Conservation (phyloP, 257 asterid genomes). For the Solanum tarapatanum region DNA sequence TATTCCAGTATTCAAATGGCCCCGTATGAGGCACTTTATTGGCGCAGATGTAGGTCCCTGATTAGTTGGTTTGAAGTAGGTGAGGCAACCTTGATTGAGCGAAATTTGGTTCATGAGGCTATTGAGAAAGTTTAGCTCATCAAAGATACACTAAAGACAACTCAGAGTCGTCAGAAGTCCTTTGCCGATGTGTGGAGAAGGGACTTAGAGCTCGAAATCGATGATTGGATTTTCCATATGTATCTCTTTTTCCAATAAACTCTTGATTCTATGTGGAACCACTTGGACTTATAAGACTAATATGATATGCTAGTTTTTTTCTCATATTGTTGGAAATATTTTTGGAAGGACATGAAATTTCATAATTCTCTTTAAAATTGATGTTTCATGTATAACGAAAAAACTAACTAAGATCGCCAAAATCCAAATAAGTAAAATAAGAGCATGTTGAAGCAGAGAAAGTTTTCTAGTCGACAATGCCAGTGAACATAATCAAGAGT, state of each 20-base stretch:
- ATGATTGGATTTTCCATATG: neutral
- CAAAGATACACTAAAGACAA: no score
- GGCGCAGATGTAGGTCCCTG: no score
- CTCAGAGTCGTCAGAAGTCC: no score
- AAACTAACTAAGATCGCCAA: neutral
- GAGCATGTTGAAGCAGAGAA: neutral
- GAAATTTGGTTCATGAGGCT: no score
- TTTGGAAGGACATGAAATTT: slow-evolving; percentile 23
- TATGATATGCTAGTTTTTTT: slow-evolving; percentile 14
- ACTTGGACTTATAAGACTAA: slow-evolving; percentile 28
- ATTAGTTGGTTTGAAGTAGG: no score
- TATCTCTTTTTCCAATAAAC: neutral
- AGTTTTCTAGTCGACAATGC: neutral
- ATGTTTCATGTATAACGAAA: neutral
- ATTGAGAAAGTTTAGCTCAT: no score
- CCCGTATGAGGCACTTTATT: no score
- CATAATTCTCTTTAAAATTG: neutral
- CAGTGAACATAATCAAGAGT: neutral
- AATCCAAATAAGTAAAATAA: neutral
- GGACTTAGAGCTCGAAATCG: no score
- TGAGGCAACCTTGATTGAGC: no score
- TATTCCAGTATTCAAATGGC: no score
- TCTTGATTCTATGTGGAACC: slow-evolving; percentile 17
- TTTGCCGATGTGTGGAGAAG: no score
- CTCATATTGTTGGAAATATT: slow-evolving; percentile 19